Evolutionary conservation across 306 rosid genomes (phyloP).

Genomic region (Echinosophora koreensis): DNA sequence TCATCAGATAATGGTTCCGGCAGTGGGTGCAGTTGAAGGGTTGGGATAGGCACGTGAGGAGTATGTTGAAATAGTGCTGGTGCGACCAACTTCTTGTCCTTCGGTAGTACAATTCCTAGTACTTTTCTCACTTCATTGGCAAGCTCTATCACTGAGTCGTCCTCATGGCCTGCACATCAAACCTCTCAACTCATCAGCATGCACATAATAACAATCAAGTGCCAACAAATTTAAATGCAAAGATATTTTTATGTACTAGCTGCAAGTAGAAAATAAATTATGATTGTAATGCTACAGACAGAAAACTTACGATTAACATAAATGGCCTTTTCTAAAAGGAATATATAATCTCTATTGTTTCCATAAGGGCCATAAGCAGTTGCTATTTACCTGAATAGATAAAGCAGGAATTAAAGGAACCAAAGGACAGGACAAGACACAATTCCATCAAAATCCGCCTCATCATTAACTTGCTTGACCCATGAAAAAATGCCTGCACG

Average conservation of each 20-base stretch:
- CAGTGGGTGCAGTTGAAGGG: conserved; percentile 65
- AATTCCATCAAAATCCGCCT: background rate
- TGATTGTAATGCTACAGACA: background rate
- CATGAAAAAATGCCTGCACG: too few species aligned
- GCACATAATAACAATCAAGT: background rate
- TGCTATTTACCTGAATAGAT: conserved; percentile 86
- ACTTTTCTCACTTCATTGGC: conserved; percentile 90
- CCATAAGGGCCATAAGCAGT: conserved; percentile 98
- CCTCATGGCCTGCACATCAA: conserved; percentile 76
- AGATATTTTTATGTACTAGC: background rate
- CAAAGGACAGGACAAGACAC: background rate
- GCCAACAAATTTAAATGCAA: background rate
- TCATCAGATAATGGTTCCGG: too few species aligned
- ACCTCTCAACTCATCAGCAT: conserved; percentile 29
- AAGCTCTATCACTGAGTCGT: conserved; percentile 84
- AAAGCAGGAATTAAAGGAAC: conserved; percentile 13
- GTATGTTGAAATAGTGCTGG: conserved; percentile 56
- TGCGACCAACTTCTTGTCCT: conserved; percentile 63
- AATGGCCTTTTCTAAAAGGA: conserved; percentile 87
- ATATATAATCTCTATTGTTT: conserved; percentile 85
- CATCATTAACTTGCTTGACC: too few species aligned
- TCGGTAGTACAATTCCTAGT: conserved; percentile 60
- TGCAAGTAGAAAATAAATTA: background rate
- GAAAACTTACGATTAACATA: conserved; percentile 70
- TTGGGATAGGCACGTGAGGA: conserved; percentile 63